Evolutionary conservation across 2,329 filamentous ascomycete species (phyloP).

Genomic region (Colletotrichum navitas): DNA sequence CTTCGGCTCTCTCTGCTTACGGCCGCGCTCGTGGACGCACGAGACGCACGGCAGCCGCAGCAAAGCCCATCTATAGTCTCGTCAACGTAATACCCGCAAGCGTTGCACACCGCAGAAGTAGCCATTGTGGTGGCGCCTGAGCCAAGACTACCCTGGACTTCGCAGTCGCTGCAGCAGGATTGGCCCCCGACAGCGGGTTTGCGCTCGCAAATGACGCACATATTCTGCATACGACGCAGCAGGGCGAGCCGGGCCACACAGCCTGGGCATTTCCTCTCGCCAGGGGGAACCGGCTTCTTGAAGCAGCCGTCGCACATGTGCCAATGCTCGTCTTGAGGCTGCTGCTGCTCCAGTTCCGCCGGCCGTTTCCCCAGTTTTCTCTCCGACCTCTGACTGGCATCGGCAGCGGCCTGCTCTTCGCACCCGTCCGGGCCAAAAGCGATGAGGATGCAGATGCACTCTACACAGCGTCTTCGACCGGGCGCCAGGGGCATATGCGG

Average conservation of each 20-base stretch:
- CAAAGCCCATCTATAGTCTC: neutral
- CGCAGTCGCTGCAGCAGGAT: neutral
- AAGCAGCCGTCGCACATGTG: neutral
- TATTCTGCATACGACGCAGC: neutral
- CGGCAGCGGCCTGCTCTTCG: neutral
- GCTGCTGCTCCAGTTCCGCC: neutral
- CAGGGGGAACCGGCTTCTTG: neutral
- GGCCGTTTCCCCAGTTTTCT: neutral
- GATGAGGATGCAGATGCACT: constrained; percentile 16
- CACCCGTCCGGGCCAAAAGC: constrained; percentile 12
- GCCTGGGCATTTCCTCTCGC: neutral
- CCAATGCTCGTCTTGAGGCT: neutral
- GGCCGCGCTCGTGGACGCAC: neutral
- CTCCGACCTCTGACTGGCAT: neutral
- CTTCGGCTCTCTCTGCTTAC: neutral
- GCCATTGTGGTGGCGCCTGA: neutral
- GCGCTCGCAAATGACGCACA: constrained; percentile 25
- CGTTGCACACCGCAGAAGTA: neutral
- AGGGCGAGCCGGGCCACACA: neutral
- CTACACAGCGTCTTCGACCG: constrained; percentile 9
- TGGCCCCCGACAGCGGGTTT: neutral
- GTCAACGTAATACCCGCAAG: neutral
- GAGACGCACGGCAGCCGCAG: neutral
- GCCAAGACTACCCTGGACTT: neutral
- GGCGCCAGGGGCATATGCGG: neutral